Evolutionary conservation across 768 basidiomycete species (phyloP).

Genomic region (Mycena chlorophos): DNA sequence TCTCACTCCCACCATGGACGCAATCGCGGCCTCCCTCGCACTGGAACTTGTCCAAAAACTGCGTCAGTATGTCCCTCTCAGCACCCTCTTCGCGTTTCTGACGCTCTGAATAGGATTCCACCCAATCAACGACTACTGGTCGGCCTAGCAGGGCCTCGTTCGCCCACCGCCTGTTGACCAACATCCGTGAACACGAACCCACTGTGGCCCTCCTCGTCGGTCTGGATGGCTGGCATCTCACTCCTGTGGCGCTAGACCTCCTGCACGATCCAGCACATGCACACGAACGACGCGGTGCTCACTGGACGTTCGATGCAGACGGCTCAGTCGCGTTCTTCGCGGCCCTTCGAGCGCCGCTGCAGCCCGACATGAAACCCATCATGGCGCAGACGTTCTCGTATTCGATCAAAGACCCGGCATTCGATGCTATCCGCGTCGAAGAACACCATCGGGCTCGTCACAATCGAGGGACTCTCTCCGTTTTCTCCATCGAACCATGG

Average conservation of each 20-base stretch:
- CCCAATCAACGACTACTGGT: slow-evolving; percentile 56
- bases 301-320: slow-evolving; percentile 89
- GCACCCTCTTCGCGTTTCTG: neutral
- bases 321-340: slow-evolving; percentile 70
- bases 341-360: slow-evolving; percentile 38
- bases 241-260: slow-evolving; percentile 72
- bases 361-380: slow-evolving; percentile 42
- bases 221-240: slow-evolving; percentile 91
- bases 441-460: slow-evolving; percentile 69
- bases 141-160: slow-evolving; percentile 74
- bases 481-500: slow-evolving; percentile 81
- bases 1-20: slow-evolving; percentile 10
- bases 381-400: slow-evolving; percentile 77
- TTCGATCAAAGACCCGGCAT: slow-evolving; percentile 52
- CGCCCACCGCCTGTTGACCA: slow-evolving; percentile 55
- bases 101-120: slow-evolving; percentile 32
- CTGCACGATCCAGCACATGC: slow-evolving; percentile 74
- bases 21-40: slow-evolving; percentile 11
- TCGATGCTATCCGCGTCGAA: slow-evolving; percentile 49
- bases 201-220: slow-evolving; percentile 64
- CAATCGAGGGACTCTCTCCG: slow-evolving; percentile 90
- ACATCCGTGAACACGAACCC: slow-evolving; percentile 45
- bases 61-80: slow-evolving; percentile 10
- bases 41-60: slow-evolving; percentile 11
- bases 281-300: slow-evolving; percentile 72